Evolutionary conservation across 331 rosid genomes (phyloP).

Genomic region (Quercus lobata): DNA sequence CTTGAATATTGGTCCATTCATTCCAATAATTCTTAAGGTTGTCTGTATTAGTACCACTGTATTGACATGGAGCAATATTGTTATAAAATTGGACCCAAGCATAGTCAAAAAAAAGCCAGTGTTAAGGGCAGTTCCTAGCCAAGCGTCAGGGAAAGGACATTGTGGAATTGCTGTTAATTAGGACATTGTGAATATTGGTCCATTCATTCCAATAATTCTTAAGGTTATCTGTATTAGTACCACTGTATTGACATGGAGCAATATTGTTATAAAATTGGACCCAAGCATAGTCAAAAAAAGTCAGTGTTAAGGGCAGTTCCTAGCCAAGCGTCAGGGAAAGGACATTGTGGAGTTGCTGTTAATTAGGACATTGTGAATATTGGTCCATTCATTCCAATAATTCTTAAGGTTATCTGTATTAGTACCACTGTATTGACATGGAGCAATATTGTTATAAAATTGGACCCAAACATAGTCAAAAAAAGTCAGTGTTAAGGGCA

Average conservation of each 20-base stretch:
- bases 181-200: too few species aligned
- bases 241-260: too few species aligned
- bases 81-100: conserved; percentile 2
- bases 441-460: background rate
- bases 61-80: background rate
- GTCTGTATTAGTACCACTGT: background rate
- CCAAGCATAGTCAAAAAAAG: too few species aligned
- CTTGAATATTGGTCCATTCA: conserved; percentile 1
- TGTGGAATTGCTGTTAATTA: background rate
- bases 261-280: too few species aligned
- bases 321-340: too few species aligned
- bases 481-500: background rate
- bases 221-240: too few species aligned
- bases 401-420: background rate
- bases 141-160: background rate
- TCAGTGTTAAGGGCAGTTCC: too few species aligned
- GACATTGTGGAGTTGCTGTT: too few species aligned
- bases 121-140: background rate
- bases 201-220: too few species aligned
- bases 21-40: conserved; percentile 15
- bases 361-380: too few species aligned
- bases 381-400: conserved; percentile 17
- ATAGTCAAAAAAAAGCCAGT: conserved; percentile 5
- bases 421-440: background rate
- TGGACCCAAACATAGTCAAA: conserved; percentile 7